These are phyloP conservation scores for Tetragonia tetragonoides DNA, from an alignment of 148 eudicot species.

Conservation along the genomic window DNA sequence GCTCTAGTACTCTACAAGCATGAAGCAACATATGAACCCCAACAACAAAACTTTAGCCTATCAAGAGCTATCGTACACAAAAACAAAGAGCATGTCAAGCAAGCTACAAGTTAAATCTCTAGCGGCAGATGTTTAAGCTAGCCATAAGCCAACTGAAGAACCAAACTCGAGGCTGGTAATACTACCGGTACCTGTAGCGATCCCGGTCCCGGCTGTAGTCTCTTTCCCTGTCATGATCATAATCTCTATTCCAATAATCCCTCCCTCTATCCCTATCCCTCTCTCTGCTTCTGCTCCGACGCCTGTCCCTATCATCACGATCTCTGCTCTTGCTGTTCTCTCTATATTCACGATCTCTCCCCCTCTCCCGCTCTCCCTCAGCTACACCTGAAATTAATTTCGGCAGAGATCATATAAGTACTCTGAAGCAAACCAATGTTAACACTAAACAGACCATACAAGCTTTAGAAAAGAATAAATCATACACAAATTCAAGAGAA, in stretches of 20 bases:
- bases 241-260: constrained; percentile 41
- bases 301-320: constrained; percentile 25
- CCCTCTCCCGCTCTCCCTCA: constrained; percentile 58
- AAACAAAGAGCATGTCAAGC: neutral
- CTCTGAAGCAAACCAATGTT: neutral
- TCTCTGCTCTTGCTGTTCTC: constrained; percentile 41
- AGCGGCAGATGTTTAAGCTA: neutral
- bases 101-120: neutral
- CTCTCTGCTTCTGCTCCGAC: constrained; percentile 53
- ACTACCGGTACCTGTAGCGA: constrained; percentile 52
- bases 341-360: constrained; percentile 45
- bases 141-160: neutral
- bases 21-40: constrained; percentile 5
- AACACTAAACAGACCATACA: neutral
- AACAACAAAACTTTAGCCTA: neutral
- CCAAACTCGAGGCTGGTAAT: neutral
- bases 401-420: neutral
- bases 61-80: constrained; percentile 9
- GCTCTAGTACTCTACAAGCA: constrained; percentile 5
- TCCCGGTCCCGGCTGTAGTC: constrained; percentile 62
- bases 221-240: constrained; percentile 49
- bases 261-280: constrained; percentile 39
- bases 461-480: neutral
- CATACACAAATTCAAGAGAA: neutral
- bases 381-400: constrained; percentile 38